Base-by-base conservation (phyloP, 768 basidiomycete genomes). In the Phlebiopsis gigantea region DNA sequence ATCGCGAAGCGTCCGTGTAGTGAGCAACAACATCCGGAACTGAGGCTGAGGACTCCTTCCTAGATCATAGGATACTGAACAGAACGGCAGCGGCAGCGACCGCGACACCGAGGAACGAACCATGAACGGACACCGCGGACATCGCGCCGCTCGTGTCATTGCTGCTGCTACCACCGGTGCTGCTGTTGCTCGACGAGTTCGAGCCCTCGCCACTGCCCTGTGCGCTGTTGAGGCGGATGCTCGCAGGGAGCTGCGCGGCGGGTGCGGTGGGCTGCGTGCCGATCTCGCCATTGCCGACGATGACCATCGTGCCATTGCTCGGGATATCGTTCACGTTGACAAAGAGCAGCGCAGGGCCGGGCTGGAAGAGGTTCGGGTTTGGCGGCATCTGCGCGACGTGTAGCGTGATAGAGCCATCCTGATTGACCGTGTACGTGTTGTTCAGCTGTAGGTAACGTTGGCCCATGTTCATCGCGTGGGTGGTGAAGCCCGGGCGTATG, bases 401-500 rank as follows among this genome's bases (percentile, higher is more conserved):
- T 2, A 96, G 73, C 8, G 79, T 81, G 61, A 91, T 85, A 14
- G 85, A 82, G 21, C 89, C 87, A 60, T 93, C 83, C n/a, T 66
- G 69, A 66, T 90, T 82, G 55, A 93, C 88, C 0, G 83, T 88
- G 74, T 85, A 96, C 0, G 93, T 89, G 65, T 81, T 88, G 69
- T 94, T 87, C 53, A 97, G 81, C 72, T 95, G 84, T 55, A 95
- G 64, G 54, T 77, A 79, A 2, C 93, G 79, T 69, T 93, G 90
- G 0, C 88, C 88, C 87, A 90, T 91, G 73, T 89, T 91, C 88
- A 90, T 89, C 30, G 81, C 88, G 63, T 91, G 89, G 0, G 88
- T 90, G 2, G 89, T 85, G 75, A 87, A 90, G 0, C 95, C 95
- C 2, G 83, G 79, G 19, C 95, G 89, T 24, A 88, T 74, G 57